Evolutionary conservation across 1,284 basidiomycete genomes (phyloP).

Genomic region (Schizopora paradoxa): DNA sequence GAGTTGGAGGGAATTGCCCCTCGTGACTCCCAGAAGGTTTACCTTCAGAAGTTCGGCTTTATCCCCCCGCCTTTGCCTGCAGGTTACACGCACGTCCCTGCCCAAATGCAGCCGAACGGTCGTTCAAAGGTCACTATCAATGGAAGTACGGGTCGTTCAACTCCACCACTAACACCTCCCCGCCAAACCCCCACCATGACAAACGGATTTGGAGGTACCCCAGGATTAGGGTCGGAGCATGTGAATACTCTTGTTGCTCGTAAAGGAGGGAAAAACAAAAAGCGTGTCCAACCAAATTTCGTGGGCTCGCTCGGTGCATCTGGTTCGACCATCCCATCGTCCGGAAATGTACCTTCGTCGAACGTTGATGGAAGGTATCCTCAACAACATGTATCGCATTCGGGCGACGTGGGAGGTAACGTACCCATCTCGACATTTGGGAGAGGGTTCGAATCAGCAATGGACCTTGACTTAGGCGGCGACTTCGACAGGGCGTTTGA

Average conservation of each 20-base stretch:
- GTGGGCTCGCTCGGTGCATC: conserved; percentile 27
- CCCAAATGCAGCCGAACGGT: conserved; percentile 15
- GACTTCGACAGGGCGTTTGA: conserved; percentile 6
- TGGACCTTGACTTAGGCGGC: conserved; percentile 25
- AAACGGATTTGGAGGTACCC: conserved; percentile 36
- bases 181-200: conserved; percentile 38
- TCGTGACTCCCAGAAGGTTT: conserved; percentile 65
- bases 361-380: no score
- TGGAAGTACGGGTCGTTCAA: conserved; percentile 12
- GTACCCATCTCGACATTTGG: conserved; percentile 10
- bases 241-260: conserved; percentile 73
- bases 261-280: conserved; percentile 49
- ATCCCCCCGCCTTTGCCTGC: conserved; percentile 55
- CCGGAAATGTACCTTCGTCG: no score
- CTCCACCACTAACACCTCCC: conserved; percentile 40
- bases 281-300: conserved; percentile 55
- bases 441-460: conserved; percentile 9
- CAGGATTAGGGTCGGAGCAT: conserved; percentile 40
- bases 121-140: conserved; percentile 23
- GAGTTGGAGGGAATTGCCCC: conserved; percentile 85
- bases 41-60: conserved; percentile 79
- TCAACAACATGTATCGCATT: no score
- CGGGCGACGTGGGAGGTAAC: no score
- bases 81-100: conserved; percentile 54
- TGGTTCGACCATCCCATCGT: conserved; percentile 1